A percentile compares a stretch with the other conserved stretches of the same genome.
phyloP scores from a whole-genome alignment of 129 eudicot species.

The Flaveria linearis region DNA sequence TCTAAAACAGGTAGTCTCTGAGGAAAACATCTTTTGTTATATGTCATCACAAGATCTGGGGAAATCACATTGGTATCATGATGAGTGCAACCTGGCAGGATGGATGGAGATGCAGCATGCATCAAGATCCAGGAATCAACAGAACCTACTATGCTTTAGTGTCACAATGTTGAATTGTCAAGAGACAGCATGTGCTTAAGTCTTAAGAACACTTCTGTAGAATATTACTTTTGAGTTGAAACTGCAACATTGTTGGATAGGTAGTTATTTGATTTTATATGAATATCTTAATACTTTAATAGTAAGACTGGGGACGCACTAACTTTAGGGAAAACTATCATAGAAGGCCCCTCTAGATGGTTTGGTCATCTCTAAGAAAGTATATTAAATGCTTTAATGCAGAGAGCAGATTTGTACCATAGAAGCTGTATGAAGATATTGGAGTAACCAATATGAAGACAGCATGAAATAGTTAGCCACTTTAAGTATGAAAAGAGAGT shows the following conservation, averaged over 20 bases:
- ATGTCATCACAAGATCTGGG: neutral
- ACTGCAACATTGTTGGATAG: constrained; percentile 4
- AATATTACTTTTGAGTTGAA: neutral
- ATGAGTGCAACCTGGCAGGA: constrained; percentile 11
- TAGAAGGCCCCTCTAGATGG: neutral
- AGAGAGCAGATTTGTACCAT: constrained; percentile 1
- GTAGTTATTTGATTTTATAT: neutral
- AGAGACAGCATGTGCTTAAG: constrained; percentile 1
- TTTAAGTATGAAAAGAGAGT: neutral
- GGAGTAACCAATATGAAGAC: neutral
- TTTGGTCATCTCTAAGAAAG: constrained; percentile 10
- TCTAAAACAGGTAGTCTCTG: neutral
- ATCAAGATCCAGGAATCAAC: constrained; percentile 13
- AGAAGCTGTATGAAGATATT: neutral
- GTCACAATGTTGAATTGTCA: neutral
- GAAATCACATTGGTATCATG: constrained; percentile 4
- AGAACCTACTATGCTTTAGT: constrained; percentile 6
- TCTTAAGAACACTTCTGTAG: constrained; percentile 4
- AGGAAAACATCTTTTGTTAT: constrained; percentile 10
- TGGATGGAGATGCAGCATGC: constrained; percentile 7
- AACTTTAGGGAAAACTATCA: constrained; percentile 9
- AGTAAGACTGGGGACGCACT: neutral
- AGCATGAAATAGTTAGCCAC: neutral
- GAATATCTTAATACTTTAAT: neutral
- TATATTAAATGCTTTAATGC: neutral